Conservation (phyloP, 306 rosid species). For the Phaseolus lunatus region DNA sequence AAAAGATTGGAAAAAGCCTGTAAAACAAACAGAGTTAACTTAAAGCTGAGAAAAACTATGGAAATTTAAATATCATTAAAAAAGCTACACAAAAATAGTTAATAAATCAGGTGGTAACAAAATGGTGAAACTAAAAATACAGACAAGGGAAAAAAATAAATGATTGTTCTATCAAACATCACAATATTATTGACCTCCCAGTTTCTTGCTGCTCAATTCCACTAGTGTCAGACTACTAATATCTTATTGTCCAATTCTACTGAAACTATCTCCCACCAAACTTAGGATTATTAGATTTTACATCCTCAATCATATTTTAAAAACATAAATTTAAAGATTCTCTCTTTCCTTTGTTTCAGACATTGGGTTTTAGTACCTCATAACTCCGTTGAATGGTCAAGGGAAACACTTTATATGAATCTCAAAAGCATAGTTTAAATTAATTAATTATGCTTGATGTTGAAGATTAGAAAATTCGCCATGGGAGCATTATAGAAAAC, state of each 20-base stretch:
- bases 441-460: not conserved
- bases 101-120: not conserved
- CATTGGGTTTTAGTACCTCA: not conserved
- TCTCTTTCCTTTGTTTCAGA: not conserved
- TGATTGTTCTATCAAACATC: not conserved
- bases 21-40: not conserved
- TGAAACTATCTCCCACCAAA: too few species aligned
- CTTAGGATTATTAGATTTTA: too few species aligned
- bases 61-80: not conserved
- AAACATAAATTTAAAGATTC: not conserved
- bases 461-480: not conserved
- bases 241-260: too few species aligned
- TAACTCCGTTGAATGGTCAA: not conserved
- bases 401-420: not conserved
- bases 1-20: not conserved
- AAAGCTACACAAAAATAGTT: not conserved
- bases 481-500: not conserved
- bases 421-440: not conserved
- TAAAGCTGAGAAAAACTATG: not conserved
- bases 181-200: slow-evolving; percentile 9
- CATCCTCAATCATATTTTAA: not conserved
- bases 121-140: not conserved
- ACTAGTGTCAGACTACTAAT: not conserved
- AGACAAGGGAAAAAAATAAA: not conserved
- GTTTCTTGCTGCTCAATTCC: not conserved